Percentiles rank a stretch among this genome's conserved stretches.
phyloP scores from a whole-genome alignment of 2,329 filamentous ascomycete genomes.

The Hymenoscyphus albidus region DNA sequence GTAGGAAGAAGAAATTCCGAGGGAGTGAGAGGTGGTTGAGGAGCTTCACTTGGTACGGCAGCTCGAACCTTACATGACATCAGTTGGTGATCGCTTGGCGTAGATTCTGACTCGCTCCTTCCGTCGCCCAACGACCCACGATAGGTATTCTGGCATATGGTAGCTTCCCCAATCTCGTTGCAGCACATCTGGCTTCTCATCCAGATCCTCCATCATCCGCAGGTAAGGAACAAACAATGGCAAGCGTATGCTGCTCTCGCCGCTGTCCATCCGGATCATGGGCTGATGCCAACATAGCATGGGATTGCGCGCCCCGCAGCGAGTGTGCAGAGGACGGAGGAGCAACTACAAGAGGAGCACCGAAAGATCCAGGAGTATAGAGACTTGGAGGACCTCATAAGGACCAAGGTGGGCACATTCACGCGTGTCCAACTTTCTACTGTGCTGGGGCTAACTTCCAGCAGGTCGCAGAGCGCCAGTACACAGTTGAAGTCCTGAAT shows the following conservation, averaged over 20 bases:
- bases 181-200: too few species aligned
- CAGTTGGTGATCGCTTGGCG: slow-evolving; percentile 11
- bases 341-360: slow-evolving; percentile 67
- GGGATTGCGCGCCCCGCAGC: slow-evolving; percentile 69
- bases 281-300: slow-evolving; percentile 57
- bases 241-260: slow-evolving; percentile 35
- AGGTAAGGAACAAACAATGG: slow-evolving; percentile 30
- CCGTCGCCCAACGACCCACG: slow-evolving; percentile 5
- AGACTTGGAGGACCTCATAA: slow-evolving; percentile 64
- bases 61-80: slow-evolving; percentile 15
- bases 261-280: slow-evolving; percentile 6
- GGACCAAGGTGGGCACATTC: slow-evolving; percentile 51
- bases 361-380: slow-evolving; percentile 75
- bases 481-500: slow-evolving; percentile 52
- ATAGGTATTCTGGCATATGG: not conserved
- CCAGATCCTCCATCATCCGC: not conserved
- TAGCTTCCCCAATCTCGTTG: slow-evolving; percentile 9
- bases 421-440: not conserved
- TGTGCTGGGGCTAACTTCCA: slow-evolving; percentile 17
- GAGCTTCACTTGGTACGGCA: not conserved
- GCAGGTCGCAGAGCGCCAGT: slow-evolving; percentile 34
- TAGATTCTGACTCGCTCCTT: slow-evolving; percentile 24
- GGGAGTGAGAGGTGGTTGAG: slow-evolving; percentile 6
- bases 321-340: slow-evolving; percentile 58
- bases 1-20: slow-evolving; percentile 4